phyloP scores from a whole-genome alignment of 345 rosid species.

The Eucalyptus pauciflora region DNA sequence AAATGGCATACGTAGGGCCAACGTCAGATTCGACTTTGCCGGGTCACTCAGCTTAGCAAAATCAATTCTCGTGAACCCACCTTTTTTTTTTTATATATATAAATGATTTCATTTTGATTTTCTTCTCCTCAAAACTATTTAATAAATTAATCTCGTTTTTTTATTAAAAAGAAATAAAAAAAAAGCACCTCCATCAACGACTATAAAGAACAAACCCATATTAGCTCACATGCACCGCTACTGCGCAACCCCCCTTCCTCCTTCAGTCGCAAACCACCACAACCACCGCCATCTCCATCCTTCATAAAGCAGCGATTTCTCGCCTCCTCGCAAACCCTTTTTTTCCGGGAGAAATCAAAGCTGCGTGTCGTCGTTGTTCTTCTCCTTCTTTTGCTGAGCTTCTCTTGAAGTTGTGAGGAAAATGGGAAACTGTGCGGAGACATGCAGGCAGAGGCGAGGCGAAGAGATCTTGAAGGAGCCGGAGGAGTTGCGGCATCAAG shows the following conservation, averaged over 20 bases:
- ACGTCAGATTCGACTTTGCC: not conserved
- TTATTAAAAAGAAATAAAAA: not conserved
- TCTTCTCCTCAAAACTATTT: not conserved
- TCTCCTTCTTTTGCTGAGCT: not conserved
- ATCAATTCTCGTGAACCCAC: not conserved
- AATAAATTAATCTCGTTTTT: not conserved
- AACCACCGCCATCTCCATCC: not conserved
- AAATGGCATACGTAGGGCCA: not conserved
- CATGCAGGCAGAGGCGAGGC: not conserved
- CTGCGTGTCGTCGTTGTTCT: not conserved
- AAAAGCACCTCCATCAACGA: not conserved
- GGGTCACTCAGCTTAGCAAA: not conserved
- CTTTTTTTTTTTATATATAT: not conserved
- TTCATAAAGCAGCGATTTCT: not conserved
- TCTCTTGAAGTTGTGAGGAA: not conserved
- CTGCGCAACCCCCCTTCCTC: not conserved
- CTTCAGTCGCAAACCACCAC: not conserved
- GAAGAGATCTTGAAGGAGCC: not conserved
- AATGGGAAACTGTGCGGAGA: conserved; percentile 41
- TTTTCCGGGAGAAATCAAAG: not conserved
- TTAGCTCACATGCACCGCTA: not conserved
- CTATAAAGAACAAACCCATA: not conserved
- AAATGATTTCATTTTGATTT: not conserved
- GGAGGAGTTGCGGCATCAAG: not conserved
- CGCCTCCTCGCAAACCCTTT: not conserved